Evolutionary conservation across 352 stramenopile genomes (phyloP).

Genomic region (Saprolegnia parasitica): DNA sequence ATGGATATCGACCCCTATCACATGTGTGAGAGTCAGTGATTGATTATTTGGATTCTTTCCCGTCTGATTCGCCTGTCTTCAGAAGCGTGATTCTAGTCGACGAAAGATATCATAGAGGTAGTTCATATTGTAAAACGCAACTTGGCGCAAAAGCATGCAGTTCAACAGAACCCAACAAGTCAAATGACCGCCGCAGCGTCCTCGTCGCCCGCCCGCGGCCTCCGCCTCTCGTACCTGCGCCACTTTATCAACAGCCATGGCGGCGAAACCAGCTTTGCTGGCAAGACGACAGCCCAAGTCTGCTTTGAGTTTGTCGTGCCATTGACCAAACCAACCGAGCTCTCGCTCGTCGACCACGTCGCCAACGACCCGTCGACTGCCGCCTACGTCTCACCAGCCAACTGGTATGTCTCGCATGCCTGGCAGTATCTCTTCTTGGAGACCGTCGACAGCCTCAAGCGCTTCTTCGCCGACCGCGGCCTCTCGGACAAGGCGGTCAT

Average conservation of each 20-base stretch:
- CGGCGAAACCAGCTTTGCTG: not conserved
- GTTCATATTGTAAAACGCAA: too few relatives aligned
- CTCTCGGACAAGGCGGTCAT: not conserved
- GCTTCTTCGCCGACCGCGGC: not conserved
- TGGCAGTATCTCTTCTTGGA: constrained; percentile 3
- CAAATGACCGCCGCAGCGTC: too few relatives aligned
- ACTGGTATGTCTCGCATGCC: constrained; percentile 14
- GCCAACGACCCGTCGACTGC: too few relatives aligned
- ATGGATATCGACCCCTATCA: too few relatives aligned
- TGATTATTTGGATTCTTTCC: too few relatives aligned
- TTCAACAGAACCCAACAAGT: too few relatives aligned
- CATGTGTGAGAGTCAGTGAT: too few relatives aligned
- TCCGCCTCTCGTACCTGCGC: not conserved
- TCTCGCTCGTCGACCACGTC: constrained; percentile 11
- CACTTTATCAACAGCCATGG: constrained; percentile 1
- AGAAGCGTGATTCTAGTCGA: too few relatives aligned
- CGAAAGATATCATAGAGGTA: too few relatives aligned
- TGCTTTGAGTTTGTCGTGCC: not conserved
- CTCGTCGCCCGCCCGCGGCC: not conserved
- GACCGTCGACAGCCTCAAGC: constrained; percentile 3
- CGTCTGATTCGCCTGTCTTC: too few relatives aligned
- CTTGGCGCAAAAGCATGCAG: too few relatives aligned
- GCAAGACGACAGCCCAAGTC: constrained; percentile 2
- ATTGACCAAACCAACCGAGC: not conserved
- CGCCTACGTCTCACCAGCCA: not conserved